A percentile compares a stretch with the other conserved stretches of the same genome.
Evolutionary conservation across 306 rosid species (phyloP).

Genomic region (Canavalia gladiata): DNA sequence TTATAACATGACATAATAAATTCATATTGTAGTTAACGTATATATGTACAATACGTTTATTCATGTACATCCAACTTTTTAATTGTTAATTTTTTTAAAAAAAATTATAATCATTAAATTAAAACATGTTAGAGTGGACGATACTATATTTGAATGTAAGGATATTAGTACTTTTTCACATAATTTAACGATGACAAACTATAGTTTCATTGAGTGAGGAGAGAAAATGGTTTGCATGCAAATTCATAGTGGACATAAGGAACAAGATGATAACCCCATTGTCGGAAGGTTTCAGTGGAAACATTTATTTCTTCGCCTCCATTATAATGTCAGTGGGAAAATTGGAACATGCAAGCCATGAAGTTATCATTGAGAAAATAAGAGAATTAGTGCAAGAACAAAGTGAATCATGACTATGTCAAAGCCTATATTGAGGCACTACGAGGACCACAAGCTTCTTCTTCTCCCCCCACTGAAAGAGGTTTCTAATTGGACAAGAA

Average conservation of each 20-base stretch:
- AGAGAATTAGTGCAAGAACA: conserved; percentile 61
- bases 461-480: conserved; percentile 76
- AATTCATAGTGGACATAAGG: conserved; percentile 72
- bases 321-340: conserved; percentile 60
- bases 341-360: conserved; percentile 55
- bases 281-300: conserved; percentile 74
- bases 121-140: no score
- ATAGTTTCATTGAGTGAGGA: conserved; percentile 30
- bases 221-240: conserved; percentile 74
- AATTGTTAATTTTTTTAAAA: no score
- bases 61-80: no score
- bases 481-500: conserved; percentile 84
- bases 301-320: conserved; percentile 79
- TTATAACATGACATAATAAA: no score
- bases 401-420: conserved; percentile 63
- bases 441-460: conserved; percentile 50
- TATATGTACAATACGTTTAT: no score
- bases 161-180: no score
- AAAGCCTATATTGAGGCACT: conserved; percentile 64
- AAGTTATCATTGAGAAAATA: conserved; percentile 57
- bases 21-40: no score
- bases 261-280: conserved; percentile 65
- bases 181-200: no score
- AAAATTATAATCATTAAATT: no score
- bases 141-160: no score